Evolutionary conservation across 2,329 filamentous ascomycete species (phyloP), one percentile per base, ranked within the genome.

Genomic region (Xylaria sp.): DNA sequence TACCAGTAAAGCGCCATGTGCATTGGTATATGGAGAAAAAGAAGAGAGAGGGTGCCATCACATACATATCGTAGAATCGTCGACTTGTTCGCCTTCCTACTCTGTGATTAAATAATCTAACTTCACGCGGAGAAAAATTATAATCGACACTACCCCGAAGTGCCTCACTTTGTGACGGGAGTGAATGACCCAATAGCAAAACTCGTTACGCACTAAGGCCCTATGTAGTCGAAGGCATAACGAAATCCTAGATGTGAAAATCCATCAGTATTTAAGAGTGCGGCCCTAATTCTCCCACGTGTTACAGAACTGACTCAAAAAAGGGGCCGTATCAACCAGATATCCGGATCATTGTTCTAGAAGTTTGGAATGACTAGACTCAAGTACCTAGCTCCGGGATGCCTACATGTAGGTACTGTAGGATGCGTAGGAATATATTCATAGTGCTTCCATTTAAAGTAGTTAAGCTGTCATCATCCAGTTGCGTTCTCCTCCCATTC

Each of bases 261-360:
- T 1, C 28, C 3, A 32, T 8, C 25, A 32, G 23, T 32, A 52
- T 52, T n/a, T 52, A 18, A 23, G 50, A 52, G 13, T 5, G 9
- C 23, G 25, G 44, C 20, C 56, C 39, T 48, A 48, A 46, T 18
- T 59, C n/a, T 54, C n/a, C 61, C 61, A 64, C 52, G 61, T 65
- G 55, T 57, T 51, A 15, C 44, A 51, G 62, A 58, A 65, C 39
- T 58, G 62, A 41, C 34, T 50, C 50, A 58, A 25, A 23, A 28
- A 46, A n/a, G 10, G 25, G 46, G 54, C 12, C 10, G 39, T 44
- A 48, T n/a, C 5, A 25, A 10, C 55, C 10, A 55, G n/a, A 20
- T 20, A 55, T 57, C 32, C 12, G 9, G 12, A 44, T 28, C 34
- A 23, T 25, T 25, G 37, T 41, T 58, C 56, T 34, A 46, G 56